Percentiles rank a stretch among this genome's conserved stretches.
phyloP scores from a whole-genome alignment of 805 yeast species.

The Metschnikowia lachancei region DNA sequence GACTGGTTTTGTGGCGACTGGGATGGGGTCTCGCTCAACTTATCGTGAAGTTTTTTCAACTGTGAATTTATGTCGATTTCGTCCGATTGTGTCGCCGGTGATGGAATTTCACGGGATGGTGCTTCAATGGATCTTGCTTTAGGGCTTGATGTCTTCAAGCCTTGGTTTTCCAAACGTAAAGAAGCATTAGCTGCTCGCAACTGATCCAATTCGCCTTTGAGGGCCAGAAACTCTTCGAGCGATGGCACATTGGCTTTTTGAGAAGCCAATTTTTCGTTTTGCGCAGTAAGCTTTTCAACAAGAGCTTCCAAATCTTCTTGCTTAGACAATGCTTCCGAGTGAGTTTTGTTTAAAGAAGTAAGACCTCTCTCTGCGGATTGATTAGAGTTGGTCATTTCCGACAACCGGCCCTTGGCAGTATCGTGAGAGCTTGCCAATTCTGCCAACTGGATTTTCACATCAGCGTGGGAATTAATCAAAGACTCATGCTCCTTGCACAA shows the following conservation, averaged over 20 bases:
- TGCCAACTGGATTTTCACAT: constrained; percentile 19
- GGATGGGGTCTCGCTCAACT: constrained; percentile 27
- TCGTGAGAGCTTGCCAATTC: constrained; percentile 17
- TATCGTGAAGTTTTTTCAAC: constrained; percentile 27
- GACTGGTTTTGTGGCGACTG: constrained; percentile 9
- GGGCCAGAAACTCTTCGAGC: constrained; percentile 4
- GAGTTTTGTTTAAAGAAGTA: constrained; percentile 3
- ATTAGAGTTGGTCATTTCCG: constrained; percentile 25
- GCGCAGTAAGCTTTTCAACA: constrained; percentile 5
- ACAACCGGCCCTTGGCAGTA: constrained; percentile 18
- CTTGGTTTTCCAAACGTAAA: constrained; percentile 38
- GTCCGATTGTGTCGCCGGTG: not conserved
- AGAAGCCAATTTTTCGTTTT: constrained; percentile 5
- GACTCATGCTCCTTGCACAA: constrained; percentile 9
- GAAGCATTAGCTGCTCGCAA: constrained; percentile 33
- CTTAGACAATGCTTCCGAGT: constrained; percentile 2
- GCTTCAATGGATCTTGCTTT: not conserved
- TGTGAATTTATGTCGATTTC: constrained; percentile 19
- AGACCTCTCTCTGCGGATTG: constrained; percentile 12
- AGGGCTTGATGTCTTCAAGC: constrained; percentile 27
- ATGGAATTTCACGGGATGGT: not conserved
- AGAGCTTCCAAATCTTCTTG: constrained; percentile 8
- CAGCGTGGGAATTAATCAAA: constrained; percentile 6
- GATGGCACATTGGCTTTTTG: constrained; percentile 5
- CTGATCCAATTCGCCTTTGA: constrained; percentile 25